Evolutionary conservation across 306 rosid species (phyloP), one percentile per base, ranked within the genome.

Genomic region (Cicer arietinum): DNA sequence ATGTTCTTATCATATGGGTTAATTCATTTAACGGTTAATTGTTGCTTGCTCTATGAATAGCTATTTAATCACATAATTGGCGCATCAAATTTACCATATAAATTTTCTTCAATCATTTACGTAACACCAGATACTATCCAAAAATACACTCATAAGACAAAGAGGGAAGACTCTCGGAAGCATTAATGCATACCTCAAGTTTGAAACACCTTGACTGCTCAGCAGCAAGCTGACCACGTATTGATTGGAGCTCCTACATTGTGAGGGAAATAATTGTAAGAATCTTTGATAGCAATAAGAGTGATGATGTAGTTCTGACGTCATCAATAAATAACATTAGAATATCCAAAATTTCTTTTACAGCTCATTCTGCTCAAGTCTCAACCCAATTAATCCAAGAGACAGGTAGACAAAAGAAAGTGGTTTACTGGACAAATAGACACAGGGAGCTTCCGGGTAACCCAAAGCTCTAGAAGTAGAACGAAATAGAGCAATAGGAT

Each of bases 131-230:
- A 80, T 50, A 25, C 51, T 50, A 16, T 73, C 74, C 6, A 62
- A 46, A 79, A 64, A 30, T 60, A 44, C 11, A 35, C 63, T 11
- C 35, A 41, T 22, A 41, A 43, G 61, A 37, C 41, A 56, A n/a
- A 44, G 7, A 59, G 60, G 60, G 48, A 78, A 65, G 44, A 61
- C 58, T 73, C 61, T 51, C 62, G 9, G 61, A 73, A 40, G 58
- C 59, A 80, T 69, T 37, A 73, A 58, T 41, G 18, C 82, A 57
- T 85, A 93, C 98, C 97, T 93, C 98, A 8, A 93, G 96, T 82
- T 93, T 93, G 89, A 93, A 93, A 85, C 96, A 93, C 82, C 97
- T 91, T 6, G 98, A 93, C 73, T 93, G 98, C 88, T 93, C 97
- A 44, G 94, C 80, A 45, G 92, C 98, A 71, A 93, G 97, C 80